Percentiles rank a stretch among this genome's conserved stretches.
Evolutionary conservation across 164 flowering plant genomes (phyloP).

Genomic region (Cinnamomum micranthum): DNA sequence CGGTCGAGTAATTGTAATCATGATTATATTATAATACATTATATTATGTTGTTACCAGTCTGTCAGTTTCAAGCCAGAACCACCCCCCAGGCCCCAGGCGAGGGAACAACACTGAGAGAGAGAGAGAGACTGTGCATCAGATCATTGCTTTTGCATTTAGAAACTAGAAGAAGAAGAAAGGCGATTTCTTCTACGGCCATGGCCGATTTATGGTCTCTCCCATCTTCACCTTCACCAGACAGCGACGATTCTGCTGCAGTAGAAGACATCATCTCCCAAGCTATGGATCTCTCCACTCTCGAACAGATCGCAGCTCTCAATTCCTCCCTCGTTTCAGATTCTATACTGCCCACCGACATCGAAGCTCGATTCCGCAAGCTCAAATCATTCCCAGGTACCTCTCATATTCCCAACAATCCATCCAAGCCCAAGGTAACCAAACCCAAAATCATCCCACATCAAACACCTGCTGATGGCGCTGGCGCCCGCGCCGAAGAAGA

Average conservation of each 20-base stretch:
- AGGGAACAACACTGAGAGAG: too few species aligned
- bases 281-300: conserved; percentile 49
- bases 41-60: too few species aligned
- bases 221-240: conserved; percentile 32
- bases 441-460: conserved; percentile 4
- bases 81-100: too few species aligned
- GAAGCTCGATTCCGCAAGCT: conserved; percentile 63
- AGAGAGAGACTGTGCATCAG: too few species aligned
- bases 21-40: too few species aligned
- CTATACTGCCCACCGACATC: conserved; percentile 53
- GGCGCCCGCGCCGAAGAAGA: background rate
- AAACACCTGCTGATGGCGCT: background rate
- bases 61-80: too few species aligned
- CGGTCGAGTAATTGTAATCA: too few species aligned
- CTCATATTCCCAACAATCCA: conserved; percentile 2
- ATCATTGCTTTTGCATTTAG: too few species aligned
- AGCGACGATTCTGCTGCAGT: conserved; percentile 49
- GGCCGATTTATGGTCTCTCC: conserved; percentile 15
- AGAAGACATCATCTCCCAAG: conserved; percentile 58
- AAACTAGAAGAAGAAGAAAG: too few species aligned
- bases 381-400: conserved; percentile 54
- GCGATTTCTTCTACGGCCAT: too few species aligned
- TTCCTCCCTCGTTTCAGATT: conserved; percentile 45
- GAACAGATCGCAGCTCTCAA: conserved; percentile 68
- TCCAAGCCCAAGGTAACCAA: background rate